Percentiles rank a stretch among this genome's conserved stretches.
Evolutionary conservation across 2,329 filamentous ascomycete genomes (phyloP).

Genomic region (Macrophomina pseudophaseolina): DNA sequence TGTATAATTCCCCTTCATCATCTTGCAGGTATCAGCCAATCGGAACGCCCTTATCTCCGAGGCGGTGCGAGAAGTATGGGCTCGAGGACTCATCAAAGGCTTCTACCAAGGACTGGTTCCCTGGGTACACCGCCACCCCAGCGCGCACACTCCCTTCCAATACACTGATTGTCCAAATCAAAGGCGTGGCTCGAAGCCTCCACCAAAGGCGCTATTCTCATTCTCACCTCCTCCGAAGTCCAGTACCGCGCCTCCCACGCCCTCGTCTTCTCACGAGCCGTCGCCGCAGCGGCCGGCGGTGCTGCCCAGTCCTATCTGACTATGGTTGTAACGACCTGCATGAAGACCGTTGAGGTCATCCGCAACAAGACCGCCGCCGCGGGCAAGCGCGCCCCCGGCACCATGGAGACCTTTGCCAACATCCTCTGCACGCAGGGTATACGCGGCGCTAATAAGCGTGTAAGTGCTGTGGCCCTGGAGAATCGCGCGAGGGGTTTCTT

Average conservation of each 20-base stretch:
- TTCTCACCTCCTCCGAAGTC: constrained; percentile 6
- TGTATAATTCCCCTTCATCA: too few relatives aligned
- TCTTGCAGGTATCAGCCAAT: too few relatives aligned
- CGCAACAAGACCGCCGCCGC: constrained; percentile 15
- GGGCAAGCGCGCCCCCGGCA: constrained; percentile 1
- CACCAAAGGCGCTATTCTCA: constrained; percentile 22
- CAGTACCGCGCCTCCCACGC: not conserved
- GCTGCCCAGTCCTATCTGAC: constrained; percentile 23
- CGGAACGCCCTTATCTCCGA: too few relatives aligned
- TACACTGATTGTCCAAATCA: too few relatives aligned
- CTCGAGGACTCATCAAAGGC: too few relatives aligned
- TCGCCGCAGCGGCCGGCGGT: constrained; percentile 5
- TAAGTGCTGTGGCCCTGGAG: constrained; percentile 21
- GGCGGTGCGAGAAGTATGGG: too few relatives aligned
- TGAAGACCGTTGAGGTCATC: constrained; percentile 24
- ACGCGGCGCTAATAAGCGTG: constrained; percentile 12
- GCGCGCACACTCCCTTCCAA: too few relatives aligned
- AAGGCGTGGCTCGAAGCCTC: too few relatives aligned
- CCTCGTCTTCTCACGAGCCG: too few relatives aligned
- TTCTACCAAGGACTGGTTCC: too few relatives aligned
- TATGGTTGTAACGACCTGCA: constrained; percentile 39
- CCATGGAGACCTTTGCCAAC: not conserved
- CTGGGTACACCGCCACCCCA: too few relatives aligned
- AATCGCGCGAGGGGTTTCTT: not conserved
- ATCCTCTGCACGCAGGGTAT: not conserved